Evolutionary conservation across 257 asterid genomes (phyloP), one percentile per base, ranked within the genome.

Genomic region (Paulownia fortunei): DNA sequence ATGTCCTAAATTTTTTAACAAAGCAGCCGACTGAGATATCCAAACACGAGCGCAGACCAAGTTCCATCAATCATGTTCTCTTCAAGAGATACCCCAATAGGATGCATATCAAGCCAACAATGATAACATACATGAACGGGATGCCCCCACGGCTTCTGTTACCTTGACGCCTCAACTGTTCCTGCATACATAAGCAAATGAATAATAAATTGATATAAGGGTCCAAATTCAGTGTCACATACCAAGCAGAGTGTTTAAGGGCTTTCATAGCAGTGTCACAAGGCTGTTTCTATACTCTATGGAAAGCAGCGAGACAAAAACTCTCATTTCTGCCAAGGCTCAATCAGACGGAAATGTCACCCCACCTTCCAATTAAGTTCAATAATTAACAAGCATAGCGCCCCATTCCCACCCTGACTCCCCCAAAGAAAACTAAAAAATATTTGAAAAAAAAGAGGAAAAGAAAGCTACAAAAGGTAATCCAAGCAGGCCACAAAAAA

Each of bases 21-120:
- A 67, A 69, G 84, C 84, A 72, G 84, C 76, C 47, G 75, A 62
- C 19, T 21, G 75, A 76, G 70, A 73, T 34, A 72, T 83, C 73
- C 54, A 77, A 54, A 72, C 69, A 71, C 72, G 69, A 47, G 76
- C 7, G 26, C 54, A 41, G 63, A 30, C 32, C 52, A 52, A 58
- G 66, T 55, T 76, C 72, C 69, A 39, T 41, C 42, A 6, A 27
- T 89, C 83, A 89, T 69, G 89, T 82, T 78, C 78, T 89, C 92
- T 92, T 94, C 90, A 94, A 65, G 73, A 92, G 83, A 82, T 88
- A 94, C 21, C 98, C 98, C 87, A 94, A 60, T 13, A 94, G 74
- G 73, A 92, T 80, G 83, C 98, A 94, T 41, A 92, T 55, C 86
- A 92, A 84, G 65, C 94, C 97, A 24, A 91, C 77, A 18, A 89